phyloP scores from a whole-genome alignment of 2,329 filamentous ascomycete species.

The Cladophialophora carrionii region DNA sequence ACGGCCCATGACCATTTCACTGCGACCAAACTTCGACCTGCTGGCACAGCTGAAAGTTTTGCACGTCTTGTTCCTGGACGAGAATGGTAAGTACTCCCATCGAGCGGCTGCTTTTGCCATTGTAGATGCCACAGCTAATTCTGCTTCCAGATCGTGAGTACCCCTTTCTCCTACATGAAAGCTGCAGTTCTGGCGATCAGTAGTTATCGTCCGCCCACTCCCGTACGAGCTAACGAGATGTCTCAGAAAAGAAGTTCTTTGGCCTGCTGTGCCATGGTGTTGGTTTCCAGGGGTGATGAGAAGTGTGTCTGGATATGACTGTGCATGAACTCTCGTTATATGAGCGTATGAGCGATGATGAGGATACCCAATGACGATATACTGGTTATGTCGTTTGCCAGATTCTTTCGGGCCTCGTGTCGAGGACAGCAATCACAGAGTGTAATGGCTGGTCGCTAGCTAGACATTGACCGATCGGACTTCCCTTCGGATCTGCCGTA shows the following conservation, averaged over 20 bases:
- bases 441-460: not conserved
- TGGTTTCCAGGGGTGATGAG: conserved; percentile 30
- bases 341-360: conserved; percentile 25
- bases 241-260: conserved; percentile 30
- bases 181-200: not conserved
- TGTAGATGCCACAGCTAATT: not conserved
- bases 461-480: not conserved
- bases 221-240: conserved; percentile 19
- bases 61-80: conserved; percentile 47
- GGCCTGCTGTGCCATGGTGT: conserved; percentile 32
- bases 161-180: not conserved
- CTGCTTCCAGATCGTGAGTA: not conserved
- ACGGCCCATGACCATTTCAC: conserved; percentile 44
- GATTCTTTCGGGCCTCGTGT: not conserved
- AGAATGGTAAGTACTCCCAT: conserved; percentile 41
- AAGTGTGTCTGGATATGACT: conserved; percentile 12
- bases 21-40: conserved; percentile 49
- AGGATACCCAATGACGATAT: conserved; percentile 18
- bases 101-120: not conserved
- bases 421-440: not conserved
- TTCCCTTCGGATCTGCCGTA: not conserved
- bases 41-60: conserved; percentile 47
- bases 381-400: not conserved
- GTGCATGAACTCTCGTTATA: conserved; percentile 12
- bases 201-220: conserved; percentile 2